Percentiles rank a stretch among this genome's conserved stretches.
These are phyloP conservation scores for Pyricularia grisea DNA, from an alignment of 2,329 filamentous ascomycete species.

Conservation along the genomic window DNA sequence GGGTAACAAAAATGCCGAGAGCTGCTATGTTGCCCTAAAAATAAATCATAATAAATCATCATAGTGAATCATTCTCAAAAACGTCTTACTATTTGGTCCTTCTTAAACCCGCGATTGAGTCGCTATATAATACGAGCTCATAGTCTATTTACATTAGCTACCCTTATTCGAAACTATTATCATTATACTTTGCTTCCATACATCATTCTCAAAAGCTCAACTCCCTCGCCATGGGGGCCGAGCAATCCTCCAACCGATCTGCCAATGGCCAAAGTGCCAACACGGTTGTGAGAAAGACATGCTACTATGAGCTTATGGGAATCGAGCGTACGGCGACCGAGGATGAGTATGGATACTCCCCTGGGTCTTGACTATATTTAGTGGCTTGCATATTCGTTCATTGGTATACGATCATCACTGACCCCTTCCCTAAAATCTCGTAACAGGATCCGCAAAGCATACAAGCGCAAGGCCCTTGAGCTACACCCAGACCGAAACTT, in stretches of 20 bases:
- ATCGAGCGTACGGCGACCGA: constrained; percentile 65
- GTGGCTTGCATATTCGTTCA: neutral
- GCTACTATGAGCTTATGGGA: constrained; percentile 78
- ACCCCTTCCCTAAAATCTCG: neutral
- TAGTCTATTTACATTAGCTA: neutral
- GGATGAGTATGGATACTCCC: constrained; percentile 54
- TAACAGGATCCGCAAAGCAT: constrained; percentile 80
- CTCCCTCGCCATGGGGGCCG: constrained; percentile 39
- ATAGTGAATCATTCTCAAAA: neutral
- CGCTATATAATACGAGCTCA: neutral
- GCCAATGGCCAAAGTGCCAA: constrained; percentile 16
- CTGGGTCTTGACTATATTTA: neutral
- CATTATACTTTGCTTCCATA: neutral
- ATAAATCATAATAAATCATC: neutral
- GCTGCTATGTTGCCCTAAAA: neutral
- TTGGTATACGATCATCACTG: neutral
- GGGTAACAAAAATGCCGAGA: neutral
- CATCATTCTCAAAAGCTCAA: constrained; percentile 1
- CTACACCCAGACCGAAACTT: constrained; percentile 93
- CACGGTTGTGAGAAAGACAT: constrained; percentile 45
- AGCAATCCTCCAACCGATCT: constrained; percentile 38
- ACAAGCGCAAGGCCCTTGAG: constrained; percentile 82
- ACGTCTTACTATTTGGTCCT: neutral
- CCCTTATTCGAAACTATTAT: neutral
- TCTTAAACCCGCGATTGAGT: neutral